Base-by-base conservation (phyloP, 805 yeast genomes). In the Nakazawaea wickerhamii region DNA sequence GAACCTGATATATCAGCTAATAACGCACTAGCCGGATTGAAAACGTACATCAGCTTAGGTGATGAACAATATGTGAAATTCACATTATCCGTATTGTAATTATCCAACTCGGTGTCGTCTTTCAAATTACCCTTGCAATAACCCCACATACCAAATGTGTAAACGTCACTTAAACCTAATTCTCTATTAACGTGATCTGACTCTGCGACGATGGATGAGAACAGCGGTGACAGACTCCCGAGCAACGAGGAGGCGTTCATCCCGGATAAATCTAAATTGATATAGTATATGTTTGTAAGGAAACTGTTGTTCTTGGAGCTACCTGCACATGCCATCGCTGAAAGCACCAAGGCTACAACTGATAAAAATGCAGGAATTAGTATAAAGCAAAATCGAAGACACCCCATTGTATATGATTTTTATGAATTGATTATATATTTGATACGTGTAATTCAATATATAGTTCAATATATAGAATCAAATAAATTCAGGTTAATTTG, bases 111-210 rank as follows among this genome's bases (percentile, higher is more conserved):
- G 8, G 17, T 26, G 22, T 34, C 40, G n/a, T 19, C 13, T 19
- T 42, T 40, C 26, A 36, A 20, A 43, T 54, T 49, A 18, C 79
- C 82, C 41, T 64, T 52, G 58, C 89, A 81, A 60, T 77, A 80
- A 19, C 83, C 82, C 75, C 83, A 81, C 50, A 77, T 60, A 28
- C 86, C 84, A 26, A 79, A 62, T 13, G 74, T 67, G 50, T 75
- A 75, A 22, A 72, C 63, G 33, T 70, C 71, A 3, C 73, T 57
- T 7, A 78, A 50, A 2, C 73, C 74, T 3, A 67, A 48, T 4
- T 48, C 53, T n/a, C 52, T 21, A 17, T 50, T 45, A 18, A 48
- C 30, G 27, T 25, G 27, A 3, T 25, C 27, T 13, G 27, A 25
- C 13, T 25, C 13, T 25, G 27, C 27, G 13, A 25, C 27, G 13